Base-by-base conservation (phyloP, 305 asterid genomes). In the Plantago coronopus region DNA sequence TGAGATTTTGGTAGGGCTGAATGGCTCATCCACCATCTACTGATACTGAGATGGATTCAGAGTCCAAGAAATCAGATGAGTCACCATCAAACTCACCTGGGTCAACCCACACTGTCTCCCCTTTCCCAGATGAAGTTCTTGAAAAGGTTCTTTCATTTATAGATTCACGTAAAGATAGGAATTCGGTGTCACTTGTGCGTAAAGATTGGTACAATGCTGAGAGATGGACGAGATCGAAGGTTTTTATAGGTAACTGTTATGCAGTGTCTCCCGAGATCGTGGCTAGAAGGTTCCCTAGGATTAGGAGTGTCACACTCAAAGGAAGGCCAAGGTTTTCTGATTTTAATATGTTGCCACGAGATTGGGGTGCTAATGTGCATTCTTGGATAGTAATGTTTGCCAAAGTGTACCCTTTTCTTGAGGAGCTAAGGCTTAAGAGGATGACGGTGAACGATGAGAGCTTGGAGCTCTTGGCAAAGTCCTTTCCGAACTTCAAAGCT, bases 311-410 rank as follows among this genome's bases (percentile, higher is more conserved):
- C 17, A 81, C 84, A 0, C 83, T 89, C 38, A 89, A 89, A 65
- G 97, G 97, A 63, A 87, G 73, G 67, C 97, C 97, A 0, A 74
- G 95, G 63, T 89, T 89, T 82, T 87, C 97, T 1, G 97, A 89
- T 76, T 89, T 89, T 76, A 83, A 85, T 70, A 62, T 89, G 84
- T 76, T 89, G 37, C 97, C 97, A 0, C 71, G 68, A 50, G 80
- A 81, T 64, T 89, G 97, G 97, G 97, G 96, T 55, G 95, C 95
- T 68, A 82, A 74, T 61, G 81, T 83, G 65, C 88, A 80, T 66
- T 59, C 74, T 68, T 88, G 96, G 96, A 63, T 88, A 44, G 81
- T 71, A 50, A 70, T 74, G 76, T 85, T 88, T 72, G 85, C 90
- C 47, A 79, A 78, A 61, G 93, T 67, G 47, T 88, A 88, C 78